Percentiles rank a stretch among this genome's conserved stretches.
phyloP scores from a whole-genome alignment of 345 rosid genomes.

The Turnera subulata region DNA sequence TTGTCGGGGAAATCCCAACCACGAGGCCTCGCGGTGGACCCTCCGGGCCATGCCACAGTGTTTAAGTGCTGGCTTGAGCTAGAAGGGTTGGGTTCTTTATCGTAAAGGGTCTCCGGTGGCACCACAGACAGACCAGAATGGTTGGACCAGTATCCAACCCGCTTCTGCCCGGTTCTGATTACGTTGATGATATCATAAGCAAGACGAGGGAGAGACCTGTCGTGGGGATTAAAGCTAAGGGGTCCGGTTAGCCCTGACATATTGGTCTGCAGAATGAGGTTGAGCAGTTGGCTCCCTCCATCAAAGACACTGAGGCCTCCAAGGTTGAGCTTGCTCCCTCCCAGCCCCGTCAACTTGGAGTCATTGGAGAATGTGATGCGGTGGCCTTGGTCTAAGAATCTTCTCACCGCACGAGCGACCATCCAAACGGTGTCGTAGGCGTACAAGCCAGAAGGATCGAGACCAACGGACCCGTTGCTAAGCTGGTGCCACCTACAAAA shows the following conservation, averaged over 20 bases:
- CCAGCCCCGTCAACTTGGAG: constrained; percentile 36
- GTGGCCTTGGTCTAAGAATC: constrained; percentile 58
- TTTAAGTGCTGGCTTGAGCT: constrained; percentile 59
- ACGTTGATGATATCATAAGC: constrained; percentile 66
- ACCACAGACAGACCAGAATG: constrained; percentile 70
- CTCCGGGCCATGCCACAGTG: constrained; percentile 88
- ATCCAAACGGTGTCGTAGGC: constrained; percentile 95
- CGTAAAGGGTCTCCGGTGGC: constrained; percentile 69
- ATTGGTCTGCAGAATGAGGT: constrained; percentile 51
- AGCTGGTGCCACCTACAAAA: constrained; percentile 62
- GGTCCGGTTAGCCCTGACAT: constrained; percentile 80
- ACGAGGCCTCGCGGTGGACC: constrained; percentile 52
- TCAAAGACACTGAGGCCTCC: constrained; percentile 68
- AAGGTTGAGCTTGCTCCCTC: constrained; percentile 58
- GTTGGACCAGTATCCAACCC: constrained; percentile 90
- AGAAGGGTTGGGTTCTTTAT: constrained; percentile 58
- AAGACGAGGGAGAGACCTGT: constrained; percentile 56
- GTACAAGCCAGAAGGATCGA: constrained; percentile 70
- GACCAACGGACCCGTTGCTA: constrained; percentile 66
- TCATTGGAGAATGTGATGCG: constrained; percentile 70
- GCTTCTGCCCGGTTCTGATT: constrained; percentile 37
- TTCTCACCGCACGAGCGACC: constrained; percentile 68
- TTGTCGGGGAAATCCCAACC: constrained; percentile 94
- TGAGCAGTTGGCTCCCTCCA: constrained; percentile 55
- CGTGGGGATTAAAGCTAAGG: constrained; percentile 45